These are phyloP conservation scores for Kentomonas sorsogonicus DNA, from an alignment of 208 protist genomes.

Conservation along the genomic window DNA sequence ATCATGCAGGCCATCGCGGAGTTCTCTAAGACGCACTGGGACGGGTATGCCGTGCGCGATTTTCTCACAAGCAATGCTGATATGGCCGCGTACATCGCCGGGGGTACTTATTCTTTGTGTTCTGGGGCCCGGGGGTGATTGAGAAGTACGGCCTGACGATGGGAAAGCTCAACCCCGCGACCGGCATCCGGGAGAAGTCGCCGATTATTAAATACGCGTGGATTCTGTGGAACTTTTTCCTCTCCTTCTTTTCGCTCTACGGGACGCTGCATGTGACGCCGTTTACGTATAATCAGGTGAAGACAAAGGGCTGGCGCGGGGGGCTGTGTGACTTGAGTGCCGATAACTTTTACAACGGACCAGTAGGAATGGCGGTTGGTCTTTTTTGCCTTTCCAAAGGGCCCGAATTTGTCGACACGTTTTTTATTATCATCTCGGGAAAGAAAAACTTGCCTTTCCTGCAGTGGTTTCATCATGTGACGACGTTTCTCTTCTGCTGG, in stretches of 20 bases:
- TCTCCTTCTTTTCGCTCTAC: conserved; percentile 78
- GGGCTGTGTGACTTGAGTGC: conserved; percentile 60
- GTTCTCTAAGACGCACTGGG: conserved; percentile 45
- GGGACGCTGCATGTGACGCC: conserved; percentile 60
- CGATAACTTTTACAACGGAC: conserved; percentile 47
- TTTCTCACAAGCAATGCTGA: conserved; percentile 58
- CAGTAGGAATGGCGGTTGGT: conserved; percentile 58
- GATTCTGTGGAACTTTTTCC: conserved; percentile 88
- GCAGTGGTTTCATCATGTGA: conserved; percentile 91
- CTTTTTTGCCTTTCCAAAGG: conserved; percentile 82
- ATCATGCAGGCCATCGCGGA: conserved; percentile 40
- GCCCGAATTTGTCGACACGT: conserved; percentile 82
- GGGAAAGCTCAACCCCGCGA: no score
- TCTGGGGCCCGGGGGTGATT: conserved; percentile 24
- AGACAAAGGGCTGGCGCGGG: conserved; percentile 43
- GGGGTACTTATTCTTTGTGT: conserved; percentile 44
- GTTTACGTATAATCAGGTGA: conserved; percentile 26
- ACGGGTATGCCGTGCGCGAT: conserved; percentile 51
- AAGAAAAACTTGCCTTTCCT: conserved; percentile 77
- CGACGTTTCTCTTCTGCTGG: conserved; percentile 88
- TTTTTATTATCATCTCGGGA: conserved; percentile 64
- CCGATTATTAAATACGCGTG: conserved; percentile 48
- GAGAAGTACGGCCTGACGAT: conserved; percentile 21
- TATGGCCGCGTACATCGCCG: conserved; percentile 41
- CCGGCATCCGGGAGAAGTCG: no score